phyloP scores from a whole-genome alignment of 148 eudicot species.

The Silene latifolia region DNA sequence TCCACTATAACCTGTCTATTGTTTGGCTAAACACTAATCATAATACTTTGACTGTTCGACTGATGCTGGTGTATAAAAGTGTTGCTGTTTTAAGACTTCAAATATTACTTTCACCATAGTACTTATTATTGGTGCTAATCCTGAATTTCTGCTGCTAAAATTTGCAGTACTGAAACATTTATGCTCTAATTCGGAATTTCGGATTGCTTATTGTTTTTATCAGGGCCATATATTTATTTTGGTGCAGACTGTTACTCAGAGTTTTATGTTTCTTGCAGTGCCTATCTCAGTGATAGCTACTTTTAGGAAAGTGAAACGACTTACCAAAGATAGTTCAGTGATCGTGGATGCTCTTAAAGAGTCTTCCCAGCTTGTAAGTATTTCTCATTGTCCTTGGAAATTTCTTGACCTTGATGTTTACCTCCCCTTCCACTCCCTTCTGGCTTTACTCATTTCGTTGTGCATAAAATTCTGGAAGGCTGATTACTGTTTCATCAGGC shows the following conservation, averaged over 20 bases:
- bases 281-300: constrained; percentile 71
- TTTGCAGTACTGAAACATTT: neutral
- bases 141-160: neutral
- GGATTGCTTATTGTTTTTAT: constrained; percentile 1
- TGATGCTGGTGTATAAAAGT: too few relatives aligned
- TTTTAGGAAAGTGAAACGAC: constrained; percentile 76
- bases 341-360: constrained; percentile 70
- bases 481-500: neutral
- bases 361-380: constrained; percentile 78
- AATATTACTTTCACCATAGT: neutral
- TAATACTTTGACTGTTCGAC: too few relatives aligned
- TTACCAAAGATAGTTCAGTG: constrained; percentile 52
- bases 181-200: neutral
- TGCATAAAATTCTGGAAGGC: neutral
- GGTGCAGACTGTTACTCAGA: constrained; percentile 9
- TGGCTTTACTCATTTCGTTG: neutral
- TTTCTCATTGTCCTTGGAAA: neutral
- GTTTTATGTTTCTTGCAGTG: constrained; percentile 60
- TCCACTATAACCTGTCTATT: too few relatives aligned
- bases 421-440: neutral
- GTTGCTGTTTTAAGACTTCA: too few relatives aligned
- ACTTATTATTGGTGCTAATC: neutral
- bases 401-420: neutral
- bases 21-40: too few relatives aligned
- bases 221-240: constrained; percentile 10